Evolutionary conservation across 208 protist genomes (phyloP).

Genomic region (Leishmania turanica): DNA sequence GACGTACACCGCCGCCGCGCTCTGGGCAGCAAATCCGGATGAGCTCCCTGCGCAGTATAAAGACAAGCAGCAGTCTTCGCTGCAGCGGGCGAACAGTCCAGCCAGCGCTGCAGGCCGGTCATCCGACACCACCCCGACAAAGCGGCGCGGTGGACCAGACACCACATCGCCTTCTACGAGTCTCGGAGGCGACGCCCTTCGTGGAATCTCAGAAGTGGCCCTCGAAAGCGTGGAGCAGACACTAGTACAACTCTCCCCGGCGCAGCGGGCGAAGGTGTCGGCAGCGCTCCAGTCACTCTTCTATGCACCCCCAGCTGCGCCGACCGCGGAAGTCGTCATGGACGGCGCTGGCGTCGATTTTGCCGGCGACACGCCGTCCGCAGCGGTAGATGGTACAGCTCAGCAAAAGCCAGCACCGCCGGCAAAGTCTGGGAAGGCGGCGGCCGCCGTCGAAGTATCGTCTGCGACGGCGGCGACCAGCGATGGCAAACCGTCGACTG

Average conservation of each 20-base stretch:
- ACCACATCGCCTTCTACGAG: background rate
- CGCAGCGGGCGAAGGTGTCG: conserved; percentile 23
- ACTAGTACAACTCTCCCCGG: conserved; percentile 9
- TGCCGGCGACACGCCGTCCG: too few species aligned
- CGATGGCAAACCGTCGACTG: background rate
- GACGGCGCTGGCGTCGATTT: background rate
- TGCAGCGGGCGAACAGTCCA: conserved; percentile 11
- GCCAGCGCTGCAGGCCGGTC: conserved; percentile 3
- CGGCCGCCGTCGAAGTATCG: background rate
- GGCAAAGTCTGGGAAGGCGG: background rate
- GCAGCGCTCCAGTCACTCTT: conserved; percentile 18
- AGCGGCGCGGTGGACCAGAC: conserved; percentile 1
- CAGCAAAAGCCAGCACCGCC: background rate
- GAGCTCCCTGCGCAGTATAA: conserved; percentile 24
- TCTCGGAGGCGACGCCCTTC: background rate
- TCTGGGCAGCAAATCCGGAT: conserved; percentile 21
- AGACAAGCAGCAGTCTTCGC: conserved; percentile 12
- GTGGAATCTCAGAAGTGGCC: background rate
- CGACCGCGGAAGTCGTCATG: background rate
- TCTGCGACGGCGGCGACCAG: background rate
- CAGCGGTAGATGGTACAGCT: background rate
- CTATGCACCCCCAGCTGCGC: conserved; percentile 4
- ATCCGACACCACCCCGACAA: background rate
- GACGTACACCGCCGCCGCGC: conserved; percentile 10
- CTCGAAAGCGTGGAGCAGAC: conserved; percentile 26